Conservation (phyloP, 2,329 filamentous ascomycete genomes). For the Alternaria panax region DNA sequence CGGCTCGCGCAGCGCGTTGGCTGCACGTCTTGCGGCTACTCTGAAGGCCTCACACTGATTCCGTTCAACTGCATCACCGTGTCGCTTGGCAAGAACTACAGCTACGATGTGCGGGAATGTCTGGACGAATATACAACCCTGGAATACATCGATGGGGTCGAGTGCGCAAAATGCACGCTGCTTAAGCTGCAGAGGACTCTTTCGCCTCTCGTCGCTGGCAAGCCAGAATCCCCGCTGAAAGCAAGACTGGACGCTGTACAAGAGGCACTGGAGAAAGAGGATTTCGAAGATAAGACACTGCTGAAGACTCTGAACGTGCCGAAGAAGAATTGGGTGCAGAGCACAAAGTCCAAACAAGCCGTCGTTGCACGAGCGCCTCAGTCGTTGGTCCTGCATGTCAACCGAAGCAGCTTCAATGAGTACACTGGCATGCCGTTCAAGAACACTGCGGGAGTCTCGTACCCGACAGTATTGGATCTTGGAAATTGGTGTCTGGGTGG, state of each 20-base stretch:
- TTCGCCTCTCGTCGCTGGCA: constrained; percentile 24
- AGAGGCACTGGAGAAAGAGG: constrained; percentile 76
- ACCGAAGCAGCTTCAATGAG: constrained; percentile 90
- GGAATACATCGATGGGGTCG: constrained; percentile 86
- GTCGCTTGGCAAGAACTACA: constrained; percentile 69
- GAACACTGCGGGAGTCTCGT: constrained; percentile 80
- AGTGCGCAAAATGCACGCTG: constrained; percentile 90
- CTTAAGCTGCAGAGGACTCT: constrained; percentile 60
- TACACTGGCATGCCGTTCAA: constrained; percentile 80
- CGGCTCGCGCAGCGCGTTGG: constrained; percentile 86
- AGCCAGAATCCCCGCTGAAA: constrained; percentile 54
- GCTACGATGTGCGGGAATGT: constrained; percentile 78
- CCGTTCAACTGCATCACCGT: constrained; percentile 94
- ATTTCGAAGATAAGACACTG: constrained; percentile 67
- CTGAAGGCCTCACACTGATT: constrained; percentile 86
- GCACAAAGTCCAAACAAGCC: constrained; percentile 89
- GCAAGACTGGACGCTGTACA: constrained; percentile 71
- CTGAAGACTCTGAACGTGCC: constrained; percentile 56
- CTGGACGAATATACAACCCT: constrained; percentile 85
- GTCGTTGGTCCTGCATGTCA: constrained; percentile 85
- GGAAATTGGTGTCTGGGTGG: constrained; percentile 85
- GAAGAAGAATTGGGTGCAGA: constrained; percentile 72
- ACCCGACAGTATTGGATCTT: constrained; percentile 77
- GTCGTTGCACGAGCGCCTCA: constrained; percentile 83
- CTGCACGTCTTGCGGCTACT: constrained; percentile 84